Evolutionary conservation across 2,329 filamentous ascomycete genomes (phyloP), one percentile per base, ranked within the genome.

Genomic region (Fusarium sambucinum): DNA sequence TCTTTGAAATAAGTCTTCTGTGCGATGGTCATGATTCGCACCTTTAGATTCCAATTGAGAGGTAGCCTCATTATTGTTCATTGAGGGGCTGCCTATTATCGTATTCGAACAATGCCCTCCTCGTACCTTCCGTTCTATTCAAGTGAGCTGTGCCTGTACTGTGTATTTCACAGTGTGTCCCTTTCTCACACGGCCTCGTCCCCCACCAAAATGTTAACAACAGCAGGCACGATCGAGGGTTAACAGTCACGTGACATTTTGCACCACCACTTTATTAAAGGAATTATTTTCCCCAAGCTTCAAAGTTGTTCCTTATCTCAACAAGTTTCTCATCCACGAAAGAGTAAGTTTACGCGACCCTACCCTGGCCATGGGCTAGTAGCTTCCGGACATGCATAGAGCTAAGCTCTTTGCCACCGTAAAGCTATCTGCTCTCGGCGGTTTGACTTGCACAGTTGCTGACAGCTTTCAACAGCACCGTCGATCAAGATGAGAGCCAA

Each of bases 401-500:
- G 58, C 58, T 47, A 47, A 56, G 47, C 59, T 63, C 62, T 58
- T 55, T 55, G 62, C 52, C 42, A 27, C 57, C 32, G 35, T 27
- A 11, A 45, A 60, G 56, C 53, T 63, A 42, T 47, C 59, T 59
- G 47, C 38, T 45, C 35, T n/a, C 32, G 54, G 21, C 47, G 32
- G 41, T 44, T 47, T 45, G 35, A 29, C 19, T 27, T 33, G 51
- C 52, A 35, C 62, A 63, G 56, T 29, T 70, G 68, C 74, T 73
- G 72, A 74, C 66, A 55, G 37, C 29, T 47, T 45, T 23, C 48
- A 54, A 53, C 68, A 77, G 75, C 70, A 70, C 74, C 73, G 73
- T 77, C 76, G 81, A 84, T 85, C 86, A 89, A 85, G 85, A 89
- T 90, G 88, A 87, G 95, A 96, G 94, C 94, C 82, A 98, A 98